A percentile compares a stretch with the other conserved stretches of the same genome.
These are phyloP conservation scores for Schizochytrium sp. DNA, from an alignment of 108 stramenopile species.

Conservation along the genomic window DNA sequence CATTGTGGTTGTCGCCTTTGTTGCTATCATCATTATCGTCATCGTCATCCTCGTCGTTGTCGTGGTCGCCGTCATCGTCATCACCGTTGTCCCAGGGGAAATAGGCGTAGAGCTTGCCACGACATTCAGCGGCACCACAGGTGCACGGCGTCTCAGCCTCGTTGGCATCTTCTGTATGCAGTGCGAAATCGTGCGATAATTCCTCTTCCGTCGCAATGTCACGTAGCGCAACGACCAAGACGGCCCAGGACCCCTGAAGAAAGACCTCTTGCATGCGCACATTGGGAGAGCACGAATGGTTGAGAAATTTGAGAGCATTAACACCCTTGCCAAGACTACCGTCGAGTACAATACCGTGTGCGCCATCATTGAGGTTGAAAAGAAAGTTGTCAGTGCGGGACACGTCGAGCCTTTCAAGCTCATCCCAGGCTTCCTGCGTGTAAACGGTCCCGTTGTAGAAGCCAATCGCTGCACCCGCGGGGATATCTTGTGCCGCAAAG, in stretches of 20 bases:
- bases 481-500: background rate
- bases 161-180: background rate
- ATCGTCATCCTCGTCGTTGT: background rate
- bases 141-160: background rate
- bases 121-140: background rate
- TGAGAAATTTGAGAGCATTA: background rate
- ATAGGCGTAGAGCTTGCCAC: background rate
- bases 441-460: background rate
- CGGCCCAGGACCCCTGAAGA: background rate
- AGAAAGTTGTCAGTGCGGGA: background rate
- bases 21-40: no score
- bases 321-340: background rate
- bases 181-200: background rate
- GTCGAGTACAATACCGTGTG: background rate
- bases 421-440: background rate
- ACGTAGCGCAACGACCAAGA: background rate
- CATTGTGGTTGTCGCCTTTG: no score
- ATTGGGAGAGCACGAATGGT: background rate
- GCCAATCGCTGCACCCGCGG: background rate
- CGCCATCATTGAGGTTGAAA: slow-evolving; percentile 1
- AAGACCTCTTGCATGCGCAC: background rate
- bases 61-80: no score
- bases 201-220: background rate
- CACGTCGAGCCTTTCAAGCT: background rate
- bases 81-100: background rate